Evolutionary conservation across 73 alveolate genomes (phyloP), one percentile per base, ranked within the genome.

Genomic region (Loxodes magnus): DNA sequence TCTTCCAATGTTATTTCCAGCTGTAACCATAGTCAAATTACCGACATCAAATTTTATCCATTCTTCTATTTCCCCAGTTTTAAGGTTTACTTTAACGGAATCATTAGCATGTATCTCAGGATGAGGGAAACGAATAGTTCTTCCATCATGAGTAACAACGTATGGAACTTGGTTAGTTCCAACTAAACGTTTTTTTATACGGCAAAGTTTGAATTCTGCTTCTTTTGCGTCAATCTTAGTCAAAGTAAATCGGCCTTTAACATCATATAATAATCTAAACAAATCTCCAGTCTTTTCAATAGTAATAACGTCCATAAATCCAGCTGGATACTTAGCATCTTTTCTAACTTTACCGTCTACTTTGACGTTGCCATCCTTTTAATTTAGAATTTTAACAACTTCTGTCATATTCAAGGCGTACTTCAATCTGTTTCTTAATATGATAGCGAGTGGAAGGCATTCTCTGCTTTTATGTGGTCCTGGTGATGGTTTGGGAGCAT

Each of bases 401-500:
- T 93, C 99, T 33, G 87, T 72, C 36, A 74, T 82, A 67, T 82
- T 71, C 39, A 90, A 58, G 31, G 98, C 97, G 53, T 87, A 78
- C 65, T 71, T 78, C 54, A 93, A 81, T 74, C 96, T 84, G 67
- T 91, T 71, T 51, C 89, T 61, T 53, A 90, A 89, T 48, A 83
- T 51, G 41, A 78, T 39, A 39, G 87, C 49, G 51, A 93, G 77
- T 3, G 99, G 99, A 44, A 90, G 72, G 67, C 97, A 83, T 67
- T 87, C 97, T 34, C 96, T 67, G 33, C 77, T 83, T 68, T 90
- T 93, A 84, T 93, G 99, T 17, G 99, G 99, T 16, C 97, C 96
- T 43, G 91, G 78, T 9, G 89, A 66, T 22, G 98, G 97, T 65
- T 88, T 87, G 37, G 92, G 78, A 21, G 99, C 95, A 86, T 82